A percentile compares a stretch with the other conserved stretches of the same genome.
Conservation (phyloP, 2,329 filamentous ascomycete genomes). For the Fusarium succisae region DNA sequence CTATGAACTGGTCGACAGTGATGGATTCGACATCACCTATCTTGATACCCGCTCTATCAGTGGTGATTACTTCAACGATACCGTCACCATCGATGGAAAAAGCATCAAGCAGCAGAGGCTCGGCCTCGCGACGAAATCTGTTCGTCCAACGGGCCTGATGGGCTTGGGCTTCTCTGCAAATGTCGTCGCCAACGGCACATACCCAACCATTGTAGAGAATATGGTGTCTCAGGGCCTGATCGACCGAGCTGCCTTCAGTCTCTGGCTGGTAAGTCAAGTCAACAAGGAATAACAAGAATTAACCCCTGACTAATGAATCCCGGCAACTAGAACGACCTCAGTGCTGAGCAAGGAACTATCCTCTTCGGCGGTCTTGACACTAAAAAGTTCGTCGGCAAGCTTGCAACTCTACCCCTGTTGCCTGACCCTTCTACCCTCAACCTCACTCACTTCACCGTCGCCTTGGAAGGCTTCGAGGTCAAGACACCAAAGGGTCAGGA, state of each 20-base stretch:
- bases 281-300: neutral
- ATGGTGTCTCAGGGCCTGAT: slow-evolving; percentile 71
- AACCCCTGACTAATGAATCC: slow-evolving; percentile 4
- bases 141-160: slow-evolving; percentile 64
- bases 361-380: slow-evolving; percentile 84
- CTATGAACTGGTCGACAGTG: slow-evolving; percentile 53
- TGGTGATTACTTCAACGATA: slow-evolving; percentile 68
- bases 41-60: slow-evolving; percentile 64
- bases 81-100: slow-evolving; percentile 60
- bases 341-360: slow-evolving; percentile 71
- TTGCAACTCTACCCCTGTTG: slow-evolving; percentile 58
- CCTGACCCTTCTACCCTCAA: slow-evolving; percentile 49
- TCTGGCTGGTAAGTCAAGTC: slow-evolving; percentile 63
- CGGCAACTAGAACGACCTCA: slow-evolving; percentile 63
- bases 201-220: slow-evolving; percentile 70
- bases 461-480: slow-evolving; percentile 52
- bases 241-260: slow-evolving; percentile 71
- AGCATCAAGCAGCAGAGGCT: slow-evolving; percentile 62
- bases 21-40: slow-evolving; percentile 68
- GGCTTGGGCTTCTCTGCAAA: slow-evolving; percentile 67
- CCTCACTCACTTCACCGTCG: slow-evolving; percentile 51
- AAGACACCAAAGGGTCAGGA: slow-evolving; percentile 40
- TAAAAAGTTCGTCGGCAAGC: slow-evolving; percentile 71
- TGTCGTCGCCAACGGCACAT: slow-evolving; percentile 54
- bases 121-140: slow-evolving; percentile 60